Base-by-base conservation (phyloP, 2,329 filamentous ascomycete species). In the Simplicillium sp. region DNA sequence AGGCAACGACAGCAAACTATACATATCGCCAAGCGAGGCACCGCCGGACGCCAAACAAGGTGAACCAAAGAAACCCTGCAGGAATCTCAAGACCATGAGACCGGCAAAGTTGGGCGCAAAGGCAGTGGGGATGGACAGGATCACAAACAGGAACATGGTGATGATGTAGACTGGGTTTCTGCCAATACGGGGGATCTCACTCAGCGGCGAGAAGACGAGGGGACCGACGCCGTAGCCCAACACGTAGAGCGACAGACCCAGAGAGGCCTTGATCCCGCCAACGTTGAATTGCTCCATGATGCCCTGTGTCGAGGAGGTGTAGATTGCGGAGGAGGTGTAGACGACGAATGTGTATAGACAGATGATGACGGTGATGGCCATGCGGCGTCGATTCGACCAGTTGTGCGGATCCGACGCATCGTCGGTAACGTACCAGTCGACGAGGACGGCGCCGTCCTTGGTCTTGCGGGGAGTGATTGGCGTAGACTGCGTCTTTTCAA, bases 121-220 rank as follows among this genome's bases (percentile, higher is more conserved):
- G 0, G 79, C 76, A 0, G 80, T 75, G 0, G 81, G 80, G 13
- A 86, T 70, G 6, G 72, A 76, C 11, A 87, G 58, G 45, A 85
- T 70, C 37, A 82, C 75, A 54, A 85, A 87, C 20, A 86, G 62
- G 43, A 73, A 72, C 62, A 86, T 81, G 9, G 80, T 81, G 48
- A 74, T 55, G 29, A 83, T 72, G 57, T 87, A 87, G 6, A 82
- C 73, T 1, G 76, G 75, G 50, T 80, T 85, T 7, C 82, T 69
- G 3, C 83, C 82, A 38, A 86, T 71, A 36, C 68, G 54, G 0
- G 82, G 79, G 16, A 86, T 75, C 59, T 87, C 82, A 37, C 68
- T 74, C 34, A 86, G 58, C 0, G 82, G 82, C 0, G 77, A 77
- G 59, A 77, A 84, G 17, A 86, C 46, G 18, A 85, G 58, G 1